A percentile compares a stretch with the other conserved stretches of the same genome.
Conservation (phyloP, 1,284 basidiomycete species). For the Trichosporon ovoides region DNA sequence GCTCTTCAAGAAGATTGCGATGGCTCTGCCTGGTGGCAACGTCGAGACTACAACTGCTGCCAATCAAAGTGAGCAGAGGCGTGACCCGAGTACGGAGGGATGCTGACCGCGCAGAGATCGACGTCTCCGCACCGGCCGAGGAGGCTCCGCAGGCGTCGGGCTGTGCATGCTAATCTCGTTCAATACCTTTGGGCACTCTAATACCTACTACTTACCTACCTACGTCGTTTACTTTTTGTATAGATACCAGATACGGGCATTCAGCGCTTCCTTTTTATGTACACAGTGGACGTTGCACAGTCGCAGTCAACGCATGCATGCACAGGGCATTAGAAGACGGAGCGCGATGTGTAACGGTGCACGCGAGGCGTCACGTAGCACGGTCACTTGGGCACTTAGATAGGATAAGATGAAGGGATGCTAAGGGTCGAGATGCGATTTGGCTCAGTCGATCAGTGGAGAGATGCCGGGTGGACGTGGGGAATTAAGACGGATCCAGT, state of each 20-base stretch:
- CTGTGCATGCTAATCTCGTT: conserved; percentile 44
- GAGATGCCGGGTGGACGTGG: too few species aligned
- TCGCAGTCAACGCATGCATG: too few species aligned
- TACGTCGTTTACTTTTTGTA: not conserved
- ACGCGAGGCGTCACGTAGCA: not conserved
- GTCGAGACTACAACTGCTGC: conserved; percentile 60
- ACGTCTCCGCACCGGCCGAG: conserved; percentile 41
- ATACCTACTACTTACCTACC: too few species aligned
- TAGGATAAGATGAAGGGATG: conserved; percentile 3
- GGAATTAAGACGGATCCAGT: too few species aligned
- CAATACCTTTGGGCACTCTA: conserved; percentile 3
- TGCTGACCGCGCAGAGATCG: conserved; percentile 41
- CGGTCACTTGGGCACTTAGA: conserved; percentile 2
- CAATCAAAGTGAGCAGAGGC: conserved; percentile 49
- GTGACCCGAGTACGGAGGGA: not conserved
- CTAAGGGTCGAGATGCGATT: not conserved
- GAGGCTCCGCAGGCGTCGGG: conserved; percentile 43
- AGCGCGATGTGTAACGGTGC: not conserved
- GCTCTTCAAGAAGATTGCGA: conserved; percentile 96
- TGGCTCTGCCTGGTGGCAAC: conserved; percentile 95
- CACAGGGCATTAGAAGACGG: not conserved
- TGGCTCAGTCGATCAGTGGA: too few species aligned
- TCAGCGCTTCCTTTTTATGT: not conserved
- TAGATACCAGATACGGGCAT: conserved; percentile 5
- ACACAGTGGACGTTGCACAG: not conserved